Evolutionary conservation across 495 filamentous ascomycete genomes (phyloP).

Genomic region (Evansstolkia leycettana): DNA sequence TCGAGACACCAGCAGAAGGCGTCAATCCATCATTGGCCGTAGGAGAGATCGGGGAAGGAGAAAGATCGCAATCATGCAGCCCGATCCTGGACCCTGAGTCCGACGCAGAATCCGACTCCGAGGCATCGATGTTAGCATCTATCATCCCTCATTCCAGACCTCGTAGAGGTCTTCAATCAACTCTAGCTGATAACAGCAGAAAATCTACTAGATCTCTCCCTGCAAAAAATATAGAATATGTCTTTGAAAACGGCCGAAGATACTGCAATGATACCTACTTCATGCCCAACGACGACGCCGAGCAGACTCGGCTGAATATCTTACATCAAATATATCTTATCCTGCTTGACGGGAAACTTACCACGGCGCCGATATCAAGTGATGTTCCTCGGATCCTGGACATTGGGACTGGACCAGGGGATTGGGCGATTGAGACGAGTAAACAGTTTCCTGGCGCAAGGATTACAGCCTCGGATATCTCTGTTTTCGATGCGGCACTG

Average conservation of each 20-base stretch:
- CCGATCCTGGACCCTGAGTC: conserved; percentile 8
- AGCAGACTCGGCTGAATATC: conserved; percentile 59
- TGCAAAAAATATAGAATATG: conserved; percentile 40
- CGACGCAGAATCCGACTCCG: conserved; percentile 12
- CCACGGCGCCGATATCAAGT: conserved; percentile 41
- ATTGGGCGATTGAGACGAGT: conserved; percentile 66
- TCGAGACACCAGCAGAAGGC: conserved; percentile 8
- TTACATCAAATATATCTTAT: conserved; percentile 53
- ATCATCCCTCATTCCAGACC: too few species aligned
- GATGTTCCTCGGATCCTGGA: conserved; percentile 48
- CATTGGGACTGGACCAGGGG: conserved; percentile 56
- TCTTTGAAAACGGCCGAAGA: conserved; percentile 50
- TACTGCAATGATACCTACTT: conserved; percentile 57
- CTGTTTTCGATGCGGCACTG: conserved; percentile 30
- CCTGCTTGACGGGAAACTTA: conserved; percentile 46
- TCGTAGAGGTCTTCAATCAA: too few species aligned
- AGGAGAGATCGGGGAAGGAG: conserved; percentile 2
- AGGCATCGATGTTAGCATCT: conserved; percentile 16
- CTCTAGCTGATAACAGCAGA: conserved; percentile 18
- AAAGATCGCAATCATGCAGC: conserved; percentile 1
- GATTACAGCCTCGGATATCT: conserved; percentile 59
- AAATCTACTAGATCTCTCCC: conserved; percentile 48
- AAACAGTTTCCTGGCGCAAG: conserved; percentile 48
- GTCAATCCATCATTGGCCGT: conserved; percentile 4
- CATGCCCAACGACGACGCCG: conserved; percentile 65